These are phyloP conservation scores for Emergomyces orientalis DNA, from an alignment of 2,329 filamentous ascomycete species.

Conservation along the genomic window DNA sequence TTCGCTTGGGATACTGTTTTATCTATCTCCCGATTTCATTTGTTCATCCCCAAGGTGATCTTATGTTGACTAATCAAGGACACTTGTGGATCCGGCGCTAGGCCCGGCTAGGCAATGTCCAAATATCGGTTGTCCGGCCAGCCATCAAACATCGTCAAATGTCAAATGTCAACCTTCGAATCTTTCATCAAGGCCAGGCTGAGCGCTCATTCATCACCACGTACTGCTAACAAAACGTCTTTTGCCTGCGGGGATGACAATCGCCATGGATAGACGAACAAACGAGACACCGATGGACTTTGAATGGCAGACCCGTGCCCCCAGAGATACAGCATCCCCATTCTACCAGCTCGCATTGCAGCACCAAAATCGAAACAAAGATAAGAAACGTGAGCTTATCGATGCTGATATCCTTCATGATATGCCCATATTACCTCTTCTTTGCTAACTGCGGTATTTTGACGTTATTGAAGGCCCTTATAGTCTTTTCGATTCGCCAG, in stretches of 20 bases:
- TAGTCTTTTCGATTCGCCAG: conserved; percentile 37
- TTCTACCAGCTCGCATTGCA: conserved; percentile 41
- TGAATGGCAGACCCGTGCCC: conserved; percentile 39
- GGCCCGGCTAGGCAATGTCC: not conserved
- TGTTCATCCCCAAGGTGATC: not conserved
- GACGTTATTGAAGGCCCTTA: conserved; percentile 26
- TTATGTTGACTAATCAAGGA: no score
- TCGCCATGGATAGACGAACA: conserved; percentile 32
- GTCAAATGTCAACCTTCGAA: not conserved
- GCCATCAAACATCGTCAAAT: not conserved
- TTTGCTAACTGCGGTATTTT: not conserved
- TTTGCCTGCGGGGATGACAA: not conserved
- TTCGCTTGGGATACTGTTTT: no score
- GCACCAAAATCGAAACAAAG: conserved; percentile 26
- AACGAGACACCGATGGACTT: conserved; percentile 44
- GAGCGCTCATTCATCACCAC: no score
- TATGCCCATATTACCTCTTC: not conserved
- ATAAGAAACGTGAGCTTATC: conserved; percentile 35
- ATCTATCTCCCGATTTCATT: no score
- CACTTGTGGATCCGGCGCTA: not conserved
- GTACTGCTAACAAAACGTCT: no score
- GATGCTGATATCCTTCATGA: conserved; percentile 1
- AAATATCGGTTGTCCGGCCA: conserved; percentile 3
- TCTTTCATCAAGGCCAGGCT: no score
- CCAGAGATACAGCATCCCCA: conserved; percentile 38